Base-by-base conservation (phyloP, 345 rosid genomes). In the Carallia pectinifolia region DNA sequence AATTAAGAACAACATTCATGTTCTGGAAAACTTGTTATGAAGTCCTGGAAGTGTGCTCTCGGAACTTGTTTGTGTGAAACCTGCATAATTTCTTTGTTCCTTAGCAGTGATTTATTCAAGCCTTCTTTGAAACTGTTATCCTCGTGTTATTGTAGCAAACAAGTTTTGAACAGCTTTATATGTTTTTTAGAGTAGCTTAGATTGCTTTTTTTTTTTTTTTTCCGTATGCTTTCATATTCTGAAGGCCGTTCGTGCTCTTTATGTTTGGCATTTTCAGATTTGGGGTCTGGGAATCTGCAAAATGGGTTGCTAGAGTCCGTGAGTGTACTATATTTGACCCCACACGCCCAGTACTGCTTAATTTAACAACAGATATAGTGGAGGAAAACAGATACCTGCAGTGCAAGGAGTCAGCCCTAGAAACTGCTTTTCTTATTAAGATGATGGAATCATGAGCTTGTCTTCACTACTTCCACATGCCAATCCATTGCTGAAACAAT, bases 261-360 rank as follows among this genome's bases (percentile, higher is more conserved):
- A 52, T 67, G 9, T 47, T 65, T 54, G 31, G 16, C 27, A 6
- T 67, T 53, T 74, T 39, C 67, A 91, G 97, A 69, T 92, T 92
- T 80, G 98, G 99, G 64, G 92, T 86, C 7, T 95, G 98, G 97
- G 99, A 95, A 81, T 89, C 97, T 7, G 96, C 92, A 18, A 92
- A 94, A 78, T 94, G 97, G 97, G 84, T 81, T 34, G 92, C 97
- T 48, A 76, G 87, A 77, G 98, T 85, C 31, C 93, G 99, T 15
- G 96, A 92, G 60, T 73, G 37, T 62, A 64, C 98, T 27, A 86
- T 88, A 52, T 81, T 85, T 56, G 86, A 90, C 71, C 95, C 93
- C 0, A 75, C 76, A 61, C 88, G 77, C 5, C 97, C 98, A 0
- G 70, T 88, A 65, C 80, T 91, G 40, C 96, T 95, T 30, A 90